Evolutionary conservation across 371 early-diverging fungal genomes (phyloP).

Genomic region (Mucor lusitanicus): DNA sequence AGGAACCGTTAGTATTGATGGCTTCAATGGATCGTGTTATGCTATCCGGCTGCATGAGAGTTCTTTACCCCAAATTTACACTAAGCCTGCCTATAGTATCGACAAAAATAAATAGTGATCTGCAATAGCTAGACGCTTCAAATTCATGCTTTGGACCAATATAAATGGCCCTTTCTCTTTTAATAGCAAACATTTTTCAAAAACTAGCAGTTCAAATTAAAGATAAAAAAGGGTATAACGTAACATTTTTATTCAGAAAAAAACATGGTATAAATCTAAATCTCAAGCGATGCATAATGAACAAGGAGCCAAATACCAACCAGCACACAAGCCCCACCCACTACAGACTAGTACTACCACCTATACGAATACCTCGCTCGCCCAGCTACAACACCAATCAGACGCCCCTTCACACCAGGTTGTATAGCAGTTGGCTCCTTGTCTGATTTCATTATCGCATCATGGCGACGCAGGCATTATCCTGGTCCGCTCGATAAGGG

Average conservation of each 20-base stretch:
- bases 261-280: neutral
- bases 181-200: neutral
- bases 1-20: too few species aligned
- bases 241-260: neutral
- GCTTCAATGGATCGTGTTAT: too few species aligned
- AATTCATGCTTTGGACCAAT: too few species aligned
- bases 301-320: neutral
- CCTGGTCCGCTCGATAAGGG: constrained; percentile 28
- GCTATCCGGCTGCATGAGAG: too few species aligned
- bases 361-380: neutral
- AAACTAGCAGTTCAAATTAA: neutral
- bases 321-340: neutral
- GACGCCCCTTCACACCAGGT: neutral
- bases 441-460: constrained; percentile 16
- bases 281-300: neutral
- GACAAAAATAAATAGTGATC: too few species aligned
- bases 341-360: neutral
- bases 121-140: too few species aligned
- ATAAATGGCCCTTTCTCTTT: neutral
- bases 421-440: neutral
- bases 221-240: neutral
- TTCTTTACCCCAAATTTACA: too few species aligned
- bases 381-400: too few species aligned
- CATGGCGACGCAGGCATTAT: constrained; percentile 32
- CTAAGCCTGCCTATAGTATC: too few species aligned